phyloP scores from a whole-genome alignment of 1,284 basidiomycete genomes.

The Mycena sp. region DNA sequence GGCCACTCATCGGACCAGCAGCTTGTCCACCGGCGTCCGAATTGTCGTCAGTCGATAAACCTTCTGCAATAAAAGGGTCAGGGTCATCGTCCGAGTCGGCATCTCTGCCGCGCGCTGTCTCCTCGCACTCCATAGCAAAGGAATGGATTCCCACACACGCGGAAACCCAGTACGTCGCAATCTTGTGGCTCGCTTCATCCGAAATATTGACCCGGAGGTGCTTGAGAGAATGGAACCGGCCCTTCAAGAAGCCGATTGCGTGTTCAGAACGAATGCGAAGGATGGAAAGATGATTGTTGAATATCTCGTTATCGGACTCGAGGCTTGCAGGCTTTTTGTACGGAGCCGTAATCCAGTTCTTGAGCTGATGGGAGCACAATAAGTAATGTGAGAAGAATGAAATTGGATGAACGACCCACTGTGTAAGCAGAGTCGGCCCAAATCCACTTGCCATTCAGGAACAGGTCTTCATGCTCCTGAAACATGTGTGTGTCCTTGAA shows the following conservation, averaged over 20 bases:
- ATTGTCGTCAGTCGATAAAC: not conserved
- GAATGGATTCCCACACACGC: constrained; percentile 34
- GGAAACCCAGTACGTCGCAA: constrained; percentile 36
- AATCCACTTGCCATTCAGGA: constrained; percentile 41
- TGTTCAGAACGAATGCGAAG: constrained; percentile 40
- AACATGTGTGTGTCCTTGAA: constrained; percentile 34
- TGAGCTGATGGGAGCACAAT: not conserved
- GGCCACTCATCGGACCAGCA: not conserved
- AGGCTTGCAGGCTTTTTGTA: constrained; percentile 40
- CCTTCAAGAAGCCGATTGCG: constrained; percentile 41
- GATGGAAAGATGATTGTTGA: constrained; percentile 38
- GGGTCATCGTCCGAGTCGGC: constrained; percentile 10
- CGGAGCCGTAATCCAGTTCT: constrained; percentile 27
- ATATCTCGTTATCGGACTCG: constrained; percentile 36
- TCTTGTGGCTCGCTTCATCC: constrained; percentile 28
- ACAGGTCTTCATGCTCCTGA: constrained; percentile 34
- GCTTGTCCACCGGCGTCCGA: not conserved
- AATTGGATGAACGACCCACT: constrained; percentile 22
- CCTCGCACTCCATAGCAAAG: constrained; percentile 7
- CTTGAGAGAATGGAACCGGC: constrained; percentile 40
- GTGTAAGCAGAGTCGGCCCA: constrained; percentile 50
- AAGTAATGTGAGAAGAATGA: constrained; percentile 27
- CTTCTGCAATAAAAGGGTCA: constrained; percentile 13
- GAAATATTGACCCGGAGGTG: constrained; percentile 33
- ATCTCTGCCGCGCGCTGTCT: not conserved